Evolutionary conservation across 108 stramenopile genomes (phyloP).

Genomic region (Epithemia pelagica): DNA sequence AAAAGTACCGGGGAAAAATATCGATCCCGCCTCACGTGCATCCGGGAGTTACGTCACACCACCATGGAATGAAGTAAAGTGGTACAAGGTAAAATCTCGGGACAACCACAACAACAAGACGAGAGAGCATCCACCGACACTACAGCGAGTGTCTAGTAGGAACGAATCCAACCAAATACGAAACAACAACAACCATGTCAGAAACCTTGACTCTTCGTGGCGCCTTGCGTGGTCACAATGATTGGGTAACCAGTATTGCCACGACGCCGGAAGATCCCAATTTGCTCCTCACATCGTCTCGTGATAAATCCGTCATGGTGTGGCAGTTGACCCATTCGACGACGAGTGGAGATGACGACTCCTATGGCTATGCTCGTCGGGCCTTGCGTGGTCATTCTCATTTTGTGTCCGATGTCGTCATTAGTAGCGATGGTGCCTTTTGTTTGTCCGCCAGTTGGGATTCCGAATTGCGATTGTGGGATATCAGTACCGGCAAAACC

Average conservation of each 20-base stretch:
- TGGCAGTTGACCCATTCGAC: constrained; percentile 84
- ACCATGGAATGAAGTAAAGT: too few species aligned
- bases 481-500: constrained; percentile 94
- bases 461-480: constrained; percentile 97
- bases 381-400: constrained; percentile 97
- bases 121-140: too few species aligned
- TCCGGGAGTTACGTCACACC: too few species aligned
- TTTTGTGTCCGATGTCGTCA: constrained; percentile 98
- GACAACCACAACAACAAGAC: too few species aligned
- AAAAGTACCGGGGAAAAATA: too few species aligned
- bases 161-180: too few species aligned
- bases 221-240: constrained; percentile 87
- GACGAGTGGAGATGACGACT: constrained; percentile 49
- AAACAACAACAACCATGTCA: constrained; percentile 25
- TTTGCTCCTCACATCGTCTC: constrained; percentile 93
- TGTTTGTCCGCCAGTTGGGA: constrained; percentile 98
- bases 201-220: constrained; percentile 92
- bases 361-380: constrained; percentile 94
- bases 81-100: too few species aligned
- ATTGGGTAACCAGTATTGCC: constrained; percentile 99
- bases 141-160: too few species aligned
- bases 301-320: constrained; percentile 96
- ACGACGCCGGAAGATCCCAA: constrained; percentile 97
- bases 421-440: constrained; percentile 94
- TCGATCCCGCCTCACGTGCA: too few species aligned